Conservation (phyloP, 495 filamentous ascomycete species). For the Daldinia concentrica region DNA sequence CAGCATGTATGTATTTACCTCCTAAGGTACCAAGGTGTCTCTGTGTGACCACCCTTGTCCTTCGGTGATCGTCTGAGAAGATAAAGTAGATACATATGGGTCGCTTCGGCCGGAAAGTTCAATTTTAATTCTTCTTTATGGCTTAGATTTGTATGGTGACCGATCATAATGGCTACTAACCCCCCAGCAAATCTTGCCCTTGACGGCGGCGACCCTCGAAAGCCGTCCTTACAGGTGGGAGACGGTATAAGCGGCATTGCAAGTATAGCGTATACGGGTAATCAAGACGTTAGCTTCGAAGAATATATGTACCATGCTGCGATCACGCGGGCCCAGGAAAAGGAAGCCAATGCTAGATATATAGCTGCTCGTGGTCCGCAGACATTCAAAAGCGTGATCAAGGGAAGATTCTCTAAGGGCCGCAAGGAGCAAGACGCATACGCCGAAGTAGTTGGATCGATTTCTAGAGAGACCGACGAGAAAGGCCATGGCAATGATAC, state of each 20-base stretch:
- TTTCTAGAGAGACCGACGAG: constrained; percentile 26
- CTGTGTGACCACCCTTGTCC: background rate
- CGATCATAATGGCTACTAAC: constrained; percentile 21
- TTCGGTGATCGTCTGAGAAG: background rate
- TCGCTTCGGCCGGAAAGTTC: background rate
- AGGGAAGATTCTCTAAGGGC: constrained; percentile 46
- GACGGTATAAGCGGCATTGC: constrained; percentile 4
- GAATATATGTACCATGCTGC: constrained; percentile 63
- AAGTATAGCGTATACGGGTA: background rate
- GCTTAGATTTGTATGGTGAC: background rate
- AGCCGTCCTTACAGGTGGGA: constrained; percentile 7
- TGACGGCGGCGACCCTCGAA: constrained; percentile 28
- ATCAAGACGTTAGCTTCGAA: constrained; percentile 50
- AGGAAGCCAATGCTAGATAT: constrained; percentile 46
- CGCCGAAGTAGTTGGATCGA: constrained; percentile 13
- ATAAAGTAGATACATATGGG: constrained; percentile 6
- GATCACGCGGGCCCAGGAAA: constrained; percentile 57
- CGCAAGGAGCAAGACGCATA: constrained; percentile 6
- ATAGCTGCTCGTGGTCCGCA: constrained; percentile 40
- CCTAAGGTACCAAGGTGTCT: background rate
- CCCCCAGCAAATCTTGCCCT: constrained; percentile 31
- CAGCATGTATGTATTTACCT: background rate
- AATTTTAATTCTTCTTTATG: background rate
- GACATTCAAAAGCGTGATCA: constrained; percentile 44
- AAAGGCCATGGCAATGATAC: constrained; percentile 20